Evolutionary conservation across 768 basidiomycete species (phyloP).

Genomic region (Harrya chromipes): DNA sequence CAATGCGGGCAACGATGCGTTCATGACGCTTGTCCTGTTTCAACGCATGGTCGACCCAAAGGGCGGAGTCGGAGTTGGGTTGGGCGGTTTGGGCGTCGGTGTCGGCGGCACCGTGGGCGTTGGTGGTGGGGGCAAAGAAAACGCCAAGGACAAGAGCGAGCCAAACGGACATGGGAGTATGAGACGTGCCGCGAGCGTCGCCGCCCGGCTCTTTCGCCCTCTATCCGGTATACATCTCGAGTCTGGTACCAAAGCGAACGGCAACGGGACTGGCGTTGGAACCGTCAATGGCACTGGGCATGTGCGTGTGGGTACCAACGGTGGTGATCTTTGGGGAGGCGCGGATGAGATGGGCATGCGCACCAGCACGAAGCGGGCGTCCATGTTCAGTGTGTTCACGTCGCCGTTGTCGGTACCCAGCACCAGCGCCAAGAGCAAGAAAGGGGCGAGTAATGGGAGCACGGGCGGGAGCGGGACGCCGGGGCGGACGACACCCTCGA

Average conservation of each 20-base stretch:
- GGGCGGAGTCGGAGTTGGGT: constrained; percentile 16
- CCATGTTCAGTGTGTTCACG: constrained; percentile 3
- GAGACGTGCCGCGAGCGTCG: constrained; percentile 14
- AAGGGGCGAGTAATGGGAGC: neutral
- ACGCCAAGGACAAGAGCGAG: neutral
- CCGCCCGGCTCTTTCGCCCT: constrained; percentile 20
- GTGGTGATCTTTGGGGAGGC: neutral
- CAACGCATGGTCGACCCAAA: constrained; percentile 66
- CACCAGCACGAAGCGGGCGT: constrained; percentile 24
- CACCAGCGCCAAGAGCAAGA: neutral
- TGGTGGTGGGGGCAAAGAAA: neutral
- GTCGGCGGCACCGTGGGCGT: neutral
- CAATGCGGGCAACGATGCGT: constrained; percentile 82
- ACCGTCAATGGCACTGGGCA: no score
- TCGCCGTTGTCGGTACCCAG: constrained; percentile 1
- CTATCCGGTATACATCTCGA: neutral
- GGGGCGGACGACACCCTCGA: neutral
- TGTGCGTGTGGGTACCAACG: neutral
- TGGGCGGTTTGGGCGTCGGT: neutral
- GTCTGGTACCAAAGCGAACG: neutral
- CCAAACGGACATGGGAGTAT: neutral
- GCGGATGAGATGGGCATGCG: constrained; percentile 40
- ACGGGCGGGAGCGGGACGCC: neutral
- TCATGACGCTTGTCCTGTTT: constrained; percentile 62
- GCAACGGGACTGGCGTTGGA: neutral